These are phyloP conservation scores for Lentinula guzmanii DNA, from an alignment of 768 basidiomycete genomes.

Conservation along the genomic window DNA sequence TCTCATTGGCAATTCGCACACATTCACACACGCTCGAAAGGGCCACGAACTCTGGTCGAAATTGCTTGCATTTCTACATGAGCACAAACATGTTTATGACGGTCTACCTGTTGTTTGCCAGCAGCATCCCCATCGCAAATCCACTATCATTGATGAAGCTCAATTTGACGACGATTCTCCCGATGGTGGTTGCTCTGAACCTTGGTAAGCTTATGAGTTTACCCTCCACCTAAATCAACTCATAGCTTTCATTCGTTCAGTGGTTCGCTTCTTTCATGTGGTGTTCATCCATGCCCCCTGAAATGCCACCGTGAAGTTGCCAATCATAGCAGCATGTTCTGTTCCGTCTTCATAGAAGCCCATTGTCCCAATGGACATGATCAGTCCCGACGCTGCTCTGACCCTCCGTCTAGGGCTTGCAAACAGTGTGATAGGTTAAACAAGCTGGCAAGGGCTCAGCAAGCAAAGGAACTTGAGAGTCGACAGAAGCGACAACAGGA, in stretches of 20 bases:
- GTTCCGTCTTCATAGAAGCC: constrained; percentile 26
- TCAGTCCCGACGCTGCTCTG: constrained; percentile 36
- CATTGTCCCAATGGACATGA: constrained; percentile 43
- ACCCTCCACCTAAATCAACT: neutral
- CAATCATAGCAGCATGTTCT: constrained; percentile 50
- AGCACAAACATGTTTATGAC: constrained; percentile 41
- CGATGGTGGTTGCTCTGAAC: constrained; percentile 56
- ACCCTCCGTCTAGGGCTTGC: constrained; percentile 32
- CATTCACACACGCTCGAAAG: constrained; percentile 47
- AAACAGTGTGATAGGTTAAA: constrained; percentile 36
- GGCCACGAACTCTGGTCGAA: constrained; percentile 46
- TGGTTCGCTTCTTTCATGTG: constrained; percentile 41
- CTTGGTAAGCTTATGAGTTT: constrained; percentile 40
- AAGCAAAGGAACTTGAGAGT: constrained; percentile 29
- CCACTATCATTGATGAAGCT: constrained; percentile 29
- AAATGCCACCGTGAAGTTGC: constrained; percentile 50
- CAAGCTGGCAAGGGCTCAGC: constrained; percentile 34
- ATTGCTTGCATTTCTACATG: constrained; percentile 39
- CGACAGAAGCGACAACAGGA: constrained; percentile 41
- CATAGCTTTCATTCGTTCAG: constrained; percentile 23
- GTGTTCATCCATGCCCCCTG: constrained; percentile 47
- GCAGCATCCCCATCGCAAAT: constrained; percentile 38
- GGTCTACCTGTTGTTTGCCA: constrained; percentile 59
- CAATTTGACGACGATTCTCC: constrained; percentile 50
- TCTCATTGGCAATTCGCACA: constrained; percentile 58